Evolutionary conservation across 306 rosid species (phyloP).

Genomic region (Medicago lupulina): DNA sequence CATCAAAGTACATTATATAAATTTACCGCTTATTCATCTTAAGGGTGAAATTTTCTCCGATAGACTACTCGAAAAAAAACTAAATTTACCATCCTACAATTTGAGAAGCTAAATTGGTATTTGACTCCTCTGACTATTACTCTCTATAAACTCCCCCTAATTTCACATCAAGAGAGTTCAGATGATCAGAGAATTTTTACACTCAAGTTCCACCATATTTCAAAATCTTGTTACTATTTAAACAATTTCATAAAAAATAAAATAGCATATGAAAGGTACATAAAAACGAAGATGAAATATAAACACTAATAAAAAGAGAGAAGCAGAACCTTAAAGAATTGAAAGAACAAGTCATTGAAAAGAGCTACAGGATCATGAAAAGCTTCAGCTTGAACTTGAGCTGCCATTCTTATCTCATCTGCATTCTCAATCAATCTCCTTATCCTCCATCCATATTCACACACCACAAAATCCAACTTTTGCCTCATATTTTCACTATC

Average conservation of each 20-base stretch:
- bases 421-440: constrained; percentile 59
- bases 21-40: no score
- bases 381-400: constrained; percentile 79
- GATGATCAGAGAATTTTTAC: neutral
- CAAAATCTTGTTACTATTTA: neutral
- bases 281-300: neutral
- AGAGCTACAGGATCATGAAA: constrained; percentile 71
- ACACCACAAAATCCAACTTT: constrained; percentile 54
- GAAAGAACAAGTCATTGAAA: constrained; percentile 70
- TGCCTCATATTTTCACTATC: constrained; percentile 42
- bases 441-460: constrained; percentile 76
- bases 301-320: neutral
- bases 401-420: constrained; percentile 71
- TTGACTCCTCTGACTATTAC: no score
- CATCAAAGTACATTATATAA: neutral
- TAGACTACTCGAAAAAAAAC: no score
- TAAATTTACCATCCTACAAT: no score
- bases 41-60: no score
- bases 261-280: neutral
- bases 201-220: neutral
- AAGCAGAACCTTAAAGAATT: constrained; percentile 69
- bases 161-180: neutral
- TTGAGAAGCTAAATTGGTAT: no score
- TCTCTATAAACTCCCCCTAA: no score
- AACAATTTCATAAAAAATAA: neutral